Percentiles rank a stretch among this genome's conserved stretches.
Evolutionary conservation across 805 yeast genomes (phyloP).

Genomic region (Tetrapisispora fleetii): DNA sequence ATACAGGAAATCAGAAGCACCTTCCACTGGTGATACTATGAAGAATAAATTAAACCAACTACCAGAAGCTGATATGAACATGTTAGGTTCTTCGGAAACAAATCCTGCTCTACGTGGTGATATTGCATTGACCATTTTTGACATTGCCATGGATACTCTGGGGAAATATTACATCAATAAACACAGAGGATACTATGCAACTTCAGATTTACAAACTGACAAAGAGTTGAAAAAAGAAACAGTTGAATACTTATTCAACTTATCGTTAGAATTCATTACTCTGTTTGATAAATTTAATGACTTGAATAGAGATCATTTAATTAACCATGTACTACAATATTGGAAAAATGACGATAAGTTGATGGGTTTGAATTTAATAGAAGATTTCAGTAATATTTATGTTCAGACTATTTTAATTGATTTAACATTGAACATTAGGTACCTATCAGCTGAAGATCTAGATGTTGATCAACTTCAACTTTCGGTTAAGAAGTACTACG

Average conservation of each 20-base stretch:
- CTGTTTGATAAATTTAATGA: constrained; percentile 62
- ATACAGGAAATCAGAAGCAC: constrained; percentile 30
- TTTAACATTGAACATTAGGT: constrained; percentile 59
- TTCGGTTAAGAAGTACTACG: constrained; percentile 60
- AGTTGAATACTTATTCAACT: constrained; percentile 30
- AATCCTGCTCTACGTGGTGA: constrained; percentile 74
- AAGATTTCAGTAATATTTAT: constrained; percentile 27
- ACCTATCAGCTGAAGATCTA: constrained; percentile 30
- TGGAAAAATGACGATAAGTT: constrained; percentile 33
- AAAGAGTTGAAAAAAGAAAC: constrained; percentile 19
- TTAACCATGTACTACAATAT: constrained; percentile 51
- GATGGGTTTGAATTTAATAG: constrained; percentile 24
- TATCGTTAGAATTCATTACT: constrained; percentile 38
- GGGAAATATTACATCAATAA: constrained; percentile 23
- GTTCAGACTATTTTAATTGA: constrained; percentile 39
- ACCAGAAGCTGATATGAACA: constrained; percentile 80
- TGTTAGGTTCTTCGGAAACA: constrained; percentile 77
- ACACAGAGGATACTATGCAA: constrained; percentile 27
- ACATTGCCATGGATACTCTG: constrained; percentile 49
- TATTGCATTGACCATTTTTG: constrained; percentile 58
- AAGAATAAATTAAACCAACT: constrained; percentile 57
- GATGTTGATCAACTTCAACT: constrained; percentile 52
- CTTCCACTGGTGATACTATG: constrained; percentile 44
- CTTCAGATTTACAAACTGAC: constrained; percentile 28
- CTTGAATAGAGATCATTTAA: constrained; percentile 58